Conservation (phyloP, 768 basidiomycete genomes). For the Boletellus ananiceps region DNA sequence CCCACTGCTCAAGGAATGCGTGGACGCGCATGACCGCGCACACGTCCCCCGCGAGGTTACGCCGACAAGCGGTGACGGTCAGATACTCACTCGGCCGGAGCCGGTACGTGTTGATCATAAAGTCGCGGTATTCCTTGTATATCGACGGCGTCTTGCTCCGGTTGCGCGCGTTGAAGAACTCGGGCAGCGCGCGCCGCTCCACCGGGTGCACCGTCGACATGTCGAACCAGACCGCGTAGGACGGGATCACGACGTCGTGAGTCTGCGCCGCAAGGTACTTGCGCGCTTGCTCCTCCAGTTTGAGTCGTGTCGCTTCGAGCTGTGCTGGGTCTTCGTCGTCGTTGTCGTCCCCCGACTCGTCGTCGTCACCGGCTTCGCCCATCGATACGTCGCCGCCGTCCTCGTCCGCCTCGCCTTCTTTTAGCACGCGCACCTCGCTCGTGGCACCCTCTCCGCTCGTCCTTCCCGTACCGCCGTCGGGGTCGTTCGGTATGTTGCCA, state of each 20-base stretch:
- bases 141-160: constrained; percentile 93
- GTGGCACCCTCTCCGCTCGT: constrained; percentile 19
- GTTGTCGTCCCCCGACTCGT: constrained; percentile 76
- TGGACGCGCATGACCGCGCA: constrained; percentile 99
- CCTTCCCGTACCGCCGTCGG: constrained; percentile 18
- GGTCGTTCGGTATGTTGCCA: constrained; percentile 56
- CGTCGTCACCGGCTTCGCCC: constrained; percentile 75
- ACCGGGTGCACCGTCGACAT: constrained; percentile 91
- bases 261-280: constrained; percentile 97
- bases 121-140: constrained; percentile 99
- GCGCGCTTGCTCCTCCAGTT: constrained; percentile 80
- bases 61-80: constrained; percentile 92
- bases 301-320: constrained; percentile 71
- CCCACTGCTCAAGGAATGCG: constrained; percentile 98
- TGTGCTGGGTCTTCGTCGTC: constrained; percentile 86
- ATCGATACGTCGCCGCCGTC: constrained; percentile 75
- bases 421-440: constrained; percentile 36
- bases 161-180: constrained; percentile 97
- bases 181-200: constrained; percentile 88
- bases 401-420: constrained; percentile 58
- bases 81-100: constrained; percentile 92
- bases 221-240: constrained; percentile 97
- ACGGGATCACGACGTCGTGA: constrained; percentile 94
- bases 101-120: constrained; percentile 98
- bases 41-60: constrained; percentile 96